phyloP scores from a whole-genome alignment of 1,139 yeast genomes.

The Dujonia santamariae region DNA sequence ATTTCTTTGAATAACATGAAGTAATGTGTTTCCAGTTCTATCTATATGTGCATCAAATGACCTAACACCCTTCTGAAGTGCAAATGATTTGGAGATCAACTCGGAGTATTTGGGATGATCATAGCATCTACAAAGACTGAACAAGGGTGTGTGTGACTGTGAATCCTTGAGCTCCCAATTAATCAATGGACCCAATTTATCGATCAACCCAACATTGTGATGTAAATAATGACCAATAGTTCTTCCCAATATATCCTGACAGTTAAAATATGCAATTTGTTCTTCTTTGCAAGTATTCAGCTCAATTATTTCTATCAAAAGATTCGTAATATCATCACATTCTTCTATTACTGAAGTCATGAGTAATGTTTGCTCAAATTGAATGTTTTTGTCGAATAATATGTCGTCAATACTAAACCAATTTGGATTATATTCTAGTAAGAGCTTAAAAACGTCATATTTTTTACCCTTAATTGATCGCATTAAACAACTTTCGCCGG shows the following conservation, averaged over 20 bases:
- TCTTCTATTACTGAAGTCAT: constrained; percentile 60
- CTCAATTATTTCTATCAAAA: constrained; percentile 46
- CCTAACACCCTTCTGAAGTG: constrained; percentile 13
- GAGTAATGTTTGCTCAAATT: constrained; percentile 51
- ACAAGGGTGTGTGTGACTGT: constrained; percentile 76
- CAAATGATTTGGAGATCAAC: constrained; percentile 48
- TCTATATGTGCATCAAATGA: constrained; percentile 63
- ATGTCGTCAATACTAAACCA: constrained; percentile 67
- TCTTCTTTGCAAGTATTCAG: constrained; percentile 44
- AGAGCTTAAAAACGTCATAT: constrained; percentile 39
- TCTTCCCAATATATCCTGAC: constrained; percentile 50
- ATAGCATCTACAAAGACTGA: constrained; percentile 74
- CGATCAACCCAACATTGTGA: constrained; percentile 53
- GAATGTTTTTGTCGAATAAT: constrained; percentile 56
- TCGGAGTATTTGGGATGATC: constrained; percentile 65
- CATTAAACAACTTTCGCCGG: constrained; percentile 69
- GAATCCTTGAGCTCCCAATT: constrained; percentile 72
- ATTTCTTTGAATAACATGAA: constrained; percentile 62
- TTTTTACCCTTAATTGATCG: constrained; percentile 48
- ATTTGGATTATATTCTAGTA: constrained; percentile 41
- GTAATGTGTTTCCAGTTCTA: constrained; percentile 65
- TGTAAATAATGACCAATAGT: constrained; percentile 74
- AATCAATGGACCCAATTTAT: constrained; percentile 52
- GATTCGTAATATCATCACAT: constrained; percentile 43
- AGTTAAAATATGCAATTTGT: constrained; percentile 47